Evolutionary conservation across 2,329 filamentous ascomycete species (phyloP).

Genomic region (Neopestalotiopsis rosae): DNA sequence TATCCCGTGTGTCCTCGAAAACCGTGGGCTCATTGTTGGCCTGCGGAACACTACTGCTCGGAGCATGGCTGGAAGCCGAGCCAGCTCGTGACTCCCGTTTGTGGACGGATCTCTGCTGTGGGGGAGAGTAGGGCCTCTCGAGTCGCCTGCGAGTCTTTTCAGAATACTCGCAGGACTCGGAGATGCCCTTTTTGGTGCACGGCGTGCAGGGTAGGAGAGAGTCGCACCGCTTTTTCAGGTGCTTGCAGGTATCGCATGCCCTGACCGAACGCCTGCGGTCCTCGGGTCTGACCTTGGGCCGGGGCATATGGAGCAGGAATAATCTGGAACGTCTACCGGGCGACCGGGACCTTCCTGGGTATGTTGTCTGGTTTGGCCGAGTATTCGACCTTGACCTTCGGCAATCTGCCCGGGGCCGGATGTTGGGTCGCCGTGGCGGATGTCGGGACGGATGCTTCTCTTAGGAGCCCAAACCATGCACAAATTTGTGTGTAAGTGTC

Average conservation of each 20-base stretch:
- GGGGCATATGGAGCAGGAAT: slow-evolving; percentile 15
- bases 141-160: slow-evolving; percentile 13
- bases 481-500: background rate
- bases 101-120: background rate
- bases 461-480: background rate
- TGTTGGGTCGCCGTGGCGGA: background rate
- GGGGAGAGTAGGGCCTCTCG: slow-evolving; percentile 4
- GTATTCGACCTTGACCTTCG: slow-evolving; percentile 8
- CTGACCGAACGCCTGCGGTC: slow-evolving; percentile 19
- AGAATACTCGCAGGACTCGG: slow-evolving; percentile 17
- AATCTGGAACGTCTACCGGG: background rate
- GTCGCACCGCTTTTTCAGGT: slow-evolving; percentile 19
- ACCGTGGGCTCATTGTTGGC: slow-evolving; percentile 22
- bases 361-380: slow-evolving; percentile 6
- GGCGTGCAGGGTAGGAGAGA: slow-evolving; percentile 18
- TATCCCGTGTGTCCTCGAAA: slow-evolving; percentile 34
- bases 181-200: slow-evolving; percentile 16
- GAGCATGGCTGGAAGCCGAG: slow-evolving; percentile 7
- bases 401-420: slow-evolving; percentile 11
- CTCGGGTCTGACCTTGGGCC: slow-evolving; percentile 22
- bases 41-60: slow-evolving; percentile 3
- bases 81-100: slow-evolving; percentile 1
- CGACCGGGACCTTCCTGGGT: background rate
- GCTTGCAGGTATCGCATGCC: slow-evolving; percentile 20
- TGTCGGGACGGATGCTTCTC: slow-evolving; percentile 4